A percentile compares a stretch with the other conserved stretches of the same genome.
Conservation (phyloP, 192 early-diverging fungal genomes). For the Geranomyces michiganensis region DNA sequence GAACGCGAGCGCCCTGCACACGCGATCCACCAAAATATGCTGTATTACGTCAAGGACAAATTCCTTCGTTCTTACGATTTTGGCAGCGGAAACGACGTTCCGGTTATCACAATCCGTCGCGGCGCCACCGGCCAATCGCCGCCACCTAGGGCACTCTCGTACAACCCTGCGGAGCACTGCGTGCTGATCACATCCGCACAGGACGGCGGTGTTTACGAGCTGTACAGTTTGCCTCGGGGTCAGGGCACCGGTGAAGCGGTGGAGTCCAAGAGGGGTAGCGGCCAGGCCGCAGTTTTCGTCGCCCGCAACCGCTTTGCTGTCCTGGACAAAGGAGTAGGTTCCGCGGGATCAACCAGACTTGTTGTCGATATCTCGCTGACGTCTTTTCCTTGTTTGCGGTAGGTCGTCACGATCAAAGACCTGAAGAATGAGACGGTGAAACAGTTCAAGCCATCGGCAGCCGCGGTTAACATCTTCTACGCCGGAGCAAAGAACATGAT, state of each 20-base stretch:
- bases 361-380: not conserved
- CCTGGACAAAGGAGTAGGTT: conserved; percentile 67
- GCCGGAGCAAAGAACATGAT: conserved; percentile 85
- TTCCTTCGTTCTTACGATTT: conserved; percentile 85
- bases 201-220: conserved; percentile 91
- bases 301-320: conserved; percentile 98
- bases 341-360: conserved; percentile 50
- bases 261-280: conserved; percentile 76
- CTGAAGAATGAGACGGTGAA: conserved; percentile 86
- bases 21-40: conserved; percentile 77
- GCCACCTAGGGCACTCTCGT: conserved; percentile 83
- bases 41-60: conserved; percentile 90
- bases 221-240: conserved; percentile 83
- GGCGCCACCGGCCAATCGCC: conserved; percentile 62
- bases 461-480: conserved; percentile 85
- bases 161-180: conserved; percentile 91
- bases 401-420: conserved; percentile 86
- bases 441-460: conserved; percentile 78
- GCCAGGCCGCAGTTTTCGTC: conserved; percentile 86
- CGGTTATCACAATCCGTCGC: conserved; percentile 76
- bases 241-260: conserved; percentile 59
- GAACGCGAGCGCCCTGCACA: conserved; percentile 96
- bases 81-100: conserved; percentile 71
- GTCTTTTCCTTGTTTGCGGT: not conserved
- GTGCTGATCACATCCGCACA: conserved; percentile 82